Conservation (phyloP, 768 basidiomycete species). For the Mycena maculata region DNA sequence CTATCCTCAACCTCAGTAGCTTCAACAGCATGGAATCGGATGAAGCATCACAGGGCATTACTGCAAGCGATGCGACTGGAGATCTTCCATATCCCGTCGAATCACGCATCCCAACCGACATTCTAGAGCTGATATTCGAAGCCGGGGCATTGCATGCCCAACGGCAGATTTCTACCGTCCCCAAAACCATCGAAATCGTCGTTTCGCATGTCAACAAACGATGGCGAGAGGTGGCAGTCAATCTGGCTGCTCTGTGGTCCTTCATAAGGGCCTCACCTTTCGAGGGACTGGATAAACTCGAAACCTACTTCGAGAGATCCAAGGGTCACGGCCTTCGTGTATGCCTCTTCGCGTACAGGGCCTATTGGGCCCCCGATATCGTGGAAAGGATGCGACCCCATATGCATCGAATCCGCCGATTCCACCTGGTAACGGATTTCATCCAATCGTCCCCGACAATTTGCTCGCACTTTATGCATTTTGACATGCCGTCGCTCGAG, state of each 20-base stretch:
- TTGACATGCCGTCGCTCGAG: constrained; percentile 31
- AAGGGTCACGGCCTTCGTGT: constrained; percentile 26
- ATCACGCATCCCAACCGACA: constrained; percentile 31
- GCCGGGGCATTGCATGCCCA: constrained; percentile 20
- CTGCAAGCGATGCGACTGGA: constrained; percentile 15
- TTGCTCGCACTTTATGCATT: constrained; percentile 22
- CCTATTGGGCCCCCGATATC: constrained; percentile 22
- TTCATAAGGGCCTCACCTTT: constrained; percentile 24
- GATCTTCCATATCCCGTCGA: constrained; percentile 19
- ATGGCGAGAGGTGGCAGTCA: constrained; percentile 28
- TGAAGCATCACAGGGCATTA: constrained; percentile 1
- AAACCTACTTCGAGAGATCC: constrained; percentile 25
- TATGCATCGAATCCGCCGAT: constrained; percentile 27
- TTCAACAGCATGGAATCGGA: constrained; percentile 23
- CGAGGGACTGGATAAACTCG: constrained; percentile 26
- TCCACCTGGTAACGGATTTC: constrained; percentile 30
- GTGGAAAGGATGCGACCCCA: constrained; percentile 21
- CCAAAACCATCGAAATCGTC: constrained; percentile 25
- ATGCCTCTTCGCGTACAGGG: constrained; percentile 26
- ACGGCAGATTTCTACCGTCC: background rate
- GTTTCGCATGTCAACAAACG: constrained; percentile 29
- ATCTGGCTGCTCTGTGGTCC: constrained; percentile 31
- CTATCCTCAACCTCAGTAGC: constrained; percentile 1
- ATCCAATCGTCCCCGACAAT: constrained; percentile 16
- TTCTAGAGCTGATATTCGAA: constrained; percentile 32